These are phyloP conservation scores for Ceratocystis harringtonii DNA, from an alignment of 2,329 filamentous ascomycete species.

Conservation along the genomic window DNA sequence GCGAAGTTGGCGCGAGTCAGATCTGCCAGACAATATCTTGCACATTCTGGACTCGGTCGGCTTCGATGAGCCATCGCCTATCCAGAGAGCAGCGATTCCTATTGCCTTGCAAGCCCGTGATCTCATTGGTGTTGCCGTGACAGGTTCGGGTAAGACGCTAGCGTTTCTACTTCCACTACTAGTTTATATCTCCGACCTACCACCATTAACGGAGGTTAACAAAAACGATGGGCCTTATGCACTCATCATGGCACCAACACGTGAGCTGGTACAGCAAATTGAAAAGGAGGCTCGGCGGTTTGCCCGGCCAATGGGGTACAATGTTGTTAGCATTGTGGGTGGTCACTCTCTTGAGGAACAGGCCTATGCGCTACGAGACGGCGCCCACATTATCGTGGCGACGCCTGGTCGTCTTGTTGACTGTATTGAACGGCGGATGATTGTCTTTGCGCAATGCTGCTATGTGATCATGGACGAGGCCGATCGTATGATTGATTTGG, in stretches of 20 bases:
- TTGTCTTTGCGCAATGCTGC: conserved; percentile 91
- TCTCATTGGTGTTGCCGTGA: conserved; percentile 95
- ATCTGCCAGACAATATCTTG: conserved; percentile 59
- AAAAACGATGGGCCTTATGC: conserved; percentile 94
- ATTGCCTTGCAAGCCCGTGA: conserved; percentile 86
- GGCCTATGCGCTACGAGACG: conserved; percentile 73
- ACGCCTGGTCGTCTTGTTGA: conserved; percentile 94
- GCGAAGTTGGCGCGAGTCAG: conserved; percentile 82
- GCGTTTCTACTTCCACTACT: conserved; percentile 84
- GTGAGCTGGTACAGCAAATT: conserved; percentile 95
- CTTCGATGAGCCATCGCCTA: conserved; percentile 79
- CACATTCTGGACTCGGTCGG: conserved; percentile 73
- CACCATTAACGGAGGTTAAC: conserved; percentile 66
- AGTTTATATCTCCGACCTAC: conserved; percentile 85
- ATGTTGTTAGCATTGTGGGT: conserved; percentile 93
- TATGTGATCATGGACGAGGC: conserved; percentile 99
- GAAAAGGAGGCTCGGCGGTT: conserved; percentile 90
- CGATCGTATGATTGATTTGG: conserved; percentile 96
- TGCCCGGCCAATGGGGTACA: conserved; percentile 77
- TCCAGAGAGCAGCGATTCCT: conserved; percentile 88
- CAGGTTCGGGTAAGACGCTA: conserved; percentile 95
- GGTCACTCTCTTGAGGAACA: conserved; percentile 92
- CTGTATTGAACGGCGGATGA: conserved; percentile 81
- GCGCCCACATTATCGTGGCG: conserved; percentile 96
- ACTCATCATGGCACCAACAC: conserved; percentile 90